phyloP scores from a whole-genome alignment of 2,329 filamentous ascomycete genomes.

The Fusarium anthophilum region DNA sequence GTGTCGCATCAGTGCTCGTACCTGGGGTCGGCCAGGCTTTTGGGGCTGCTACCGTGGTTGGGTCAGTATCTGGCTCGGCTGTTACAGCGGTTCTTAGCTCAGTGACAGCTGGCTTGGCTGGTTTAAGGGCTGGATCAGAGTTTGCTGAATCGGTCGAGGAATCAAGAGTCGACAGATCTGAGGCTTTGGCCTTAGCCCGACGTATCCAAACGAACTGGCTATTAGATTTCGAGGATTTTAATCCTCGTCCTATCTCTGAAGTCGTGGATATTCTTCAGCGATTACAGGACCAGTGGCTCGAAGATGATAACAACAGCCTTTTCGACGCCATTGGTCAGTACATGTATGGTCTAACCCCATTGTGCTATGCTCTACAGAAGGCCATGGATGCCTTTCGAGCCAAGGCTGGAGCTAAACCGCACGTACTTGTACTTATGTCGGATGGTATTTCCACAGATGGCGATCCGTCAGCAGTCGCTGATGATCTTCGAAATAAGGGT shows the following conservation, averaged over 20 bases:
- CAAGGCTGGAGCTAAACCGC: fast-evolving
- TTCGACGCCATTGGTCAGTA: neutral
- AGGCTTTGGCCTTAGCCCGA: fast-evolving
- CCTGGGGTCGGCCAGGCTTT: no score
- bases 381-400: neutral
- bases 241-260: neutral
- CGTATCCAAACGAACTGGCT: neutral
- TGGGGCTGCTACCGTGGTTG: no score
- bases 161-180: neutral
- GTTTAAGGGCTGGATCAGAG: no score
- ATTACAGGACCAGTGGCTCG: neutral
- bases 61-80: no score
- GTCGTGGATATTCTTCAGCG: neutral
- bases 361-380: neutral
- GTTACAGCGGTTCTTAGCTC: no score
- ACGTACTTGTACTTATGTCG: neutral
- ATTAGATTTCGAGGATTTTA: neutral
- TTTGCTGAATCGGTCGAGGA: neutral
- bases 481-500: fast-evolving
- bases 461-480: neutral
- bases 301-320: neutral
- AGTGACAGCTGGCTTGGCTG: no score
- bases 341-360: neutral
- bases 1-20: no score
- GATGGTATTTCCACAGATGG: neutral